A percentile compares a stretch with the other conserved stretches of the same genome.
These are phyloP conservation scores for Pleurotus tuoliensis DNA, from an alignment of 768 basidiomycete genomes.

Conservation along the genomic window DNA sequence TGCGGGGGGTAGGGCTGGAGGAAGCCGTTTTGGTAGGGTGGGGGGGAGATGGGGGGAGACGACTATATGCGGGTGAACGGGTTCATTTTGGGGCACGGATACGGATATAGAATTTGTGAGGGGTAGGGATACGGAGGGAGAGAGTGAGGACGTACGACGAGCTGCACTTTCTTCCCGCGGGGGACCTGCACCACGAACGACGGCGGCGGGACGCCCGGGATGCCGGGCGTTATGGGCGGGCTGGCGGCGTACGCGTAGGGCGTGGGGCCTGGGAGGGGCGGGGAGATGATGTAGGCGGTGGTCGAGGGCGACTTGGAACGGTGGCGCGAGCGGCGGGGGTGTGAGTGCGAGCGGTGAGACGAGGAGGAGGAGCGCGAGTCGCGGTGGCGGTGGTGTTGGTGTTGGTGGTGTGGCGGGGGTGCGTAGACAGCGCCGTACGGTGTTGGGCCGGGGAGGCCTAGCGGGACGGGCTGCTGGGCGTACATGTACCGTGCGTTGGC, in stretches of 20 bases:
- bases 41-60: too few species aligned
- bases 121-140: too few species aligned
- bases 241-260: not conserved
- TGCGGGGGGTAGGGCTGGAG: too few species aligned
- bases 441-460: not conserved
- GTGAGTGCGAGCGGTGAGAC: not conserved
- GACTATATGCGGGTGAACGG: too few species aligned
- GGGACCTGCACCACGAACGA: not conserved
- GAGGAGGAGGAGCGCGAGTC: not conserved
- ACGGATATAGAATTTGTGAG: too few species aligned
- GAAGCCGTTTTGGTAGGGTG: too few species aligned
- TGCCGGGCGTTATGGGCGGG: not conserved
- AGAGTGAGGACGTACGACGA: not conserved
- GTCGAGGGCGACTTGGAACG: not conserved
- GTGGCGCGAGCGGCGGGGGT: not conserved
- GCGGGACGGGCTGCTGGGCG: not conserved
- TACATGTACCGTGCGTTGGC: not conserved
- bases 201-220: not conserved
- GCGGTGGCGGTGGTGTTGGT: not conserved
- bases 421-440: not conserved
- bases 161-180: not conserved
- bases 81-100: too few species aligned
- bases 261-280: not conserved
- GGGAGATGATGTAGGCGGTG: not conserved
- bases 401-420: not conserved